Evolutionary conservation across 805 yeast species (phyloP).

Genomic region (Candida pseudofarinosa): DNA sequence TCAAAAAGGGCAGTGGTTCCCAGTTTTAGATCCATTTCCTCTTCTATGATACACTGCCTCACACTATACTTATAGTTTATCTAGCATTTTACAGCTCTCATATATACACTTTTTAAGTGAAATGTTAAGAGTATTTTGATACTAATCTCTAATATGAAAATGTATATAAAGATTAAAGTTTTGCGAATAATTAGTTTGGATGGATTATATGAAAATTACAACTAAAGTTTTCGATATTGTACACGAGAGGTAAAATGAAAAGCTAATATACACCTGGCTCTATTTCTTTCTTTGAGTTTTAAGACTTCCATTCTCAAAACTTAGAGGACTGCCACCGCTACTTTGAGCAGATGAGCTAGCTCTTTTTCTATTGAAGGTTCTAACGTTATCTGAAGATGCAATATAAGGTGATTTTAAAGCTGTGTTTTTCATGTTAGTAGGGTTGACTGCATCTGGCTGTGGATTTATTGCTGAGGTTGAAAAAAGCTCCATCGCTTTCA

Average conservation of each 20-base stretch:
- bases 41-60: neutral
- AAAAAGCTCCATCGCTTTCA: conserved; percentile 48
- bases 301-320: neutral
- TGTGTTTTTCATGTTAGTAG: neutral
- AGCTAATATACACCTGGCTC: neutral
- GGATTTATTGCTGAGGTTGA: conserved; percentile 23
- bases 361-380: neutral
- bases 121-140: too few species aligned
- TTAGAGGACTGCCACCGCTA: neutral
- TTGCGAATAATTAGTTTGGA: too few species aligned
- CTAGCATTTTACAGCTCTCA: too few species aligned
- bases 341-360: conserved; percentile 1
- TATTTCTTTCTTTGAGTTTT: conserved; percentile 1
- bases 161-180: too few species aligned
- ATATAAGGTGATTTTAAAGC: neutral
- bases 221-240: too few species aligned
- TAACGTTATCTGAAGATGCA: neutral
- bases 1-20: neutral
- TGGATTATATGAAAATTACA: too few species aligned
- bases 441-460: conserved; percentile 4
- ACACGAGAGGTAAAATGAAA: too few species aligned
- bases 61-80: neutral
- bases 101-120: too few species aligned
- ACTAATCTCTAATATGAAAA: too few species aligned
- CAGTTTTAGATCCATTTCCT: neutral